Base-by-base conservation (phyloP, 2,329 filamentous ascomycete genomes). In the Cytospora paraplurivora region DNA sequence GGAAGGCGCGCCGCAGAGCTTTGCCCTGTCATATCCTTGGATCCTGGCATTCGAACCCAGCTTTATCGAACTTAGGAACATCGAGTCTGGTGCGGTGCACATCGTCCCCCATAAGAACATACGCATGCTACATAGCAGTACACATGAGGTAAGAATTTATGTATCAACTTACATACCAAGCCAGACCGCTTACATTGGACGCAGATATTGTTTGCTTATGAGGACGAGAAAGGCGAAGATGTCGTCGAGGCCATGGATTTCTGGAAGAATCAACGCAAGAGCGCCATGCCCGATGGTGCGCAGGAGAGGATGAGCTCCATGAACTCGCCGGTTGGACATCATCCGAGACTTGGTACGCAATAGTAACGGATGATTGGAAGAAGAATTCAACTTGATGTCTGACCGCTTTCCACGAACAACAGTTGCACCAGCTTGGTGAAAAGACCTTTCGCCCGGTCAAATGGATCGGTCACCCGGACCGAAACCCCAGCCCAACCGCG, bases 31-130 rank as follows among this genome's bases (percentile, higher is more conserved):
- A 69, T 96, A 96, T 72, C 95, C 95, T 55, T 99, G 96, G 84
- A 97, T 99, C 67, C 81, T 99, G 71, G 95, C 94, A 0, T 99
- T 99, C 75, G 95, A 99, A 78, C 88, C 93, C 44, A 97, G 95
- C 73, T 99, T 99, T 73, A 96, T 99, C 70, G 95, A 99, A 79
- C 90, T 99, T 71, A 85, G 95, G 68, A 92, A 97, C 74, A 94
- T 97, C 75, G 95, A 99, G 76, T 97, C 89, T 58, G 92, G 93
- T 68, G 91, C 92, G 65, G 93, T 98, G 67, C 93, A 97, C 75
- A 97, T 99, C 71, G 90, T 98, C 74, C 96, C 93, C 63, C 93
- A 93, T 72, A 96, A 92, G 83, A 97, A 96, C 73, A 96, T 97
- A 72, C 88, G 95, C 72, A 97, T 98, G 93, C 82, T 99, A 69